Evolutionary conservation across 2,329 filamentous ascomycete species (phyloP), one percentile per base, ranked within the genome.

Genomic region (Penicillium sp.): DNA sequence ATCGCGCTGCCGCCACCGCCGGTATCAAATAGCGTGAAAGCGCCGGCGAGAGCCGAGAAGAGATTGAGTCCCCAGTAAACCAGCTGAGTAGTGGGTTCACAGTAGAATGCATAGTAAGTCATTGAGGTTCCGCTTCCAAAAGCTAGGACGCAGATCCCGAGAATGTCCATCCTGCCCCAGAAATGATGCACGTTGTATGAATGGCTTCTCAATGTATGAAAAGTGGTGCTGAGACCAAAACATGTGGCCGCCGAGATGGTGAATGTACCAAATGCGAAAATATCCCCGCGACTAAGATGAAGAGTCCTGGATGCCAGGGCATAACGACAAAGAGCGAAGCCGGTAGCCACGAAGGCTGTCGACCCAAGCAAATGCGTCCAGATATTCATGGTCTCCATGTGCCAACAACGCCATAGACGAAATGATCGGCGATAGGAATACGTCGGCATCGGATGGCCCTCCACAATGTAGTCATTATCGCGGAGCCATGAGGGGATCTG

Each of bases 181-280:
- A 54, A 45, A 34, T 58, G 51, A 30, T 61, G 53, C 16, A 59
- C 47, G 10, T 56, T 50, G 35, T 59, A 59, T 2, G 57, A 62
- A 30, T 60, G 58, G 33, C 57, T 62, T 26, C 56, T 41, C 4
- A 59, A 39, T 8, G 54, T 61, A 16, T 62, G 54, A 14, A 62
- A 61, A n/a, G 41, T 33, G 15, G 43, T 21, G 14, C 43, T 47
- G 3, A 43, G 27, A 11, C 21, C 25, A 20, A 40, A 43, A 19
- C 43, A 43, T 16, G 35, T 43, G 15, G 32, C 31, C 21, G 36
- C 40, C 3, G 43, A 47, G 18, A 17, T 4, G 18, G 34, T 27
- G 15, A 43, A 47, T 10, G 40, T 20, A 0, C 36, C 36, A 11
- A 47, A 47, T 13, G 40, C 43, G 19, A 40, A 40, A 14, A 43